These are phyloP conservation scores for Kwoniella shivajii DNA, from an alignment of 1,284 basidiomycete species.

Conservation along the genomic window DNA sequence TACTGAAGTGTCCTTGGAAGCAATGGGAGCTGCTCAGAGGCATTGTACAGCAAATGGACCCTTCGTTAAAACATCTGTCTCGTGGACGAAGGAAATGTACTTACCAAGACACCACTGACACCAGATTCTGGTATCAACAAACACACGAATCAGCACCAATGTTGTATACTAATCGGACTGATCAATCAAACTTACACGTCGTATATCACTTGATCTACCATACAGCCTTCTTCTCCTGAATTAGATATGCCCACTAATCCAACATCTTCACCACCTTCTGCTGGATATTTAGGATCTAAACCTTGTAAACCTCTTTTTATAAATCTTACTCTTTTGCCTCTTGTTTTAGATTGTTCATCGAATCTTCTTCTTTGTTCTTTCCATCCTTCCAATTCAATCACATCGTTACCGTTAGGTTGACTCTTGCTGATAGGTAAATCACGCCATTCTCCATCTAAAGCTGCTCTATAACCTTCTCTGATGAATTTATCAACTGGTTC, in stretches of 20 bases:
- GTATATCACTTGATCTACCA: slow-evolving; percentile 43
- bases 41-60: no score
- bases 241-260: slow-evolving; percentile 43
- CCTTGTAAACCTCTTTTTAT: slow-evolving; percentile 74
- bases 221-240: slow-evolving; percentile 26
- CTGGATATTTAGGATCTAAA: slow-evolving; percentile 67
- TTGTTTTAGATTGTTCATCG: slow-evolving; percentile 25
- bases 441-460: slow-evolving; percentile 61
- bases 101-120: slow-evolving; percentile 91
- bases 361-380: slow-evolving; percentile 36
- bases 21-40: no score
- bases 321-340: slow-evolving; percentile 75
- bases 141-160: slow-evolving; percentile 50
- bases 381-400: slow-evolving; percentile 23
- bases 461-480: slow-evolving; percentile 65
- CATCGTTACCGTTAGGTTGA: slow-evolving; percentile 14
- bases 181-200: slow-evolving; percentile 45
- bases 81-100: background rate
- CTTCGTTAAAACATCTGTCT: no score
- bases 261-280: slow-evolving; percentile 29
- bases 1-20: no score
- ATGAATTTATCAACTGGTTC: slow-evolving; percentile 83
- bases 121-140: slow-evolving; percentile 69
- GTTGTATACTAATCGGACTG: background rate
- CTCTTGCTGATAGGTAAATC: slow-evolving; percentile 52